Conservation (phyloP, 2,329 filamentous ascomycete genomes). For the Colletotrichum tropicicola region DNA sequence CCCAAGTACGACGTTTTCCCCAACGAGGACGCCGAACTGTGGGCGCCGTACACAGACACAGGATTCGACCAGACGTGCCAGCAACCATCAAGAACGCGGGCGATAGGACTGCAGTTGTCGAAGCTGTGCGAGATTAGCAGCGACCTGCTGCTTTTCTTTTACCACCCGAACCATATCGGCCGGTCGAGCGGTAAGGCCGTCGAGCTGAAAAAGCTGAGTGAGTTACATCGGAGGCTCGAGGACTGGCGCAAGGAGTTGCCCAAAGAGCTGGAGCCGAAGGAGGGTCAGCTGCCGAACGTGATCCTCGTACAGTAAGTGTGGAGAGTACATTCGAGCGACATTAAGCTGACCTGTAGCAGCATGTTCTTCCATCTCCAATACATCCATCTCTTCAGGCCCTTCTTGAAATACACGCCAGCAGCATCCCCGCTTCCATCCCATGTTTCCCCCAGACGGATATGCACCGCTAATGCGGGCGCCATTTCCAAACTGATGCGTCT, state of each 20-base stretch:
- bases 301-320: constrained; percentile 80
- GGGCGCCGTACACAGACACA: constrained; percentile 88
- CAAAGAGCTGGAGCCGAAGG: constrained; percentile 86
- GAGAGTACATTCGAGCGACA: background rate
- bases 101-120: constrained; percentile 82
- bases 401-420: constrained; percentile 86
- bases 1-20: constrained; percentile 93
- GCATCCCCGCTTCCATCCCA: constrained; percentile 86
- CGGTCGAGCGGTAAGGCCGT: constrained; percentile 76
- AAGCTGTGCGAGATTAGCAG: constrained; percentile 93
- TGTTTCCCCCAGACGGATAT: constrained; percentile 89
- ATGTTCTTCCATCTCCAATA: constrained; percentile 98
- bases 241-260: constrained; percentile 88
- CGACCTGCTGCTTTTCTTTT: constrained; percentile 89
- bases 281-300: constrained; percentile 88
- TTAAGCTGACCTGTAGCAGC: constrained; percentile 56
- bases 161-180: constrained; percentile 78
- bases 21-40: constrained; percentile 83
- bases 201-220: constrained; percentile 91
- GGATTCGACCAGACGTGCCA: constrained; percentile 77
- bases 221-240: constrained; percentile 89
- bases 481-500: constrained; percentile 95
- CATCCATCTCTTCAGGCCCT: constrained; percentile 94
- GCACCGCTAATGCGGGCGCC: constrained; percentile 86
- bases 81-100: constrained; percentile 85